Conservation (phyloP, 2,329 filamentous ascomycete genomes). For the Colletotrichum eremochloae region DNA sequence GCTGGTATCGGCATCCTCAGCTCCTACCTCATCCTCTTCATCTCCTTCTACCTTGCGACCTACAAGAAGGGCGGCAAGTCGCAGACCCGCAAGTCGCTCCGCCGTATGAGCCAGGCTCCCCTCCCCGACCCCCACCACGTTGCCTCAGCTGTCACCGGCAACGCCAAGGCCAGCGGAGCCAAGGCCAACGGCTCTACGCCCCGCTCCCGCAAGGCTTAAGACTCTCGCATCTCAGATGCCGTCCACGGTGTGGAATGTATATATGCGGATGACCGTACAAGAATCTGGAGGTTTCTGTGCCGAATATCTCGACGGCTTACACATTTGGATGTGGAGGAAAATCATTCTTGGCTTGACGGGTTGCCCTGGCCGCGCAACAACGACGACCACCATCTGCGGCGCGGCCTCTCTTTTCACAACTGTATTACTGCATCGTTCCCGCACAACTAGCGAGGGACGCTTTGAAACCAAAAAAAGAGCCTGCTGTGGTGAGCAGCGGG, state of each 20-base stretch:
- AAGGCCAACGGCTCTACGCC: constrained; percentile 72
- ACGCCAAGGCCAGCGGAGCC: constrained; percentile 65
- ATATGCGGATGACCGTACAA: constrained; percentile 31
- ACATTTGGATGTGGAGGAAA: constrained; percentile 30
- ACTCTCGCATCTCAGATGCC: constrained; percentile 16
- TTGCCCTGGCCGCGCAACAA: constrained; percentile 5
- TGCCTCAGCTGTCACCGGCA: constrained; percentile 63
- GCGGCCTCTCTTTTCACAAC: constrained; percentile 33
- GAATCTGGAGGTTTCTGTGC: constrained; percentile 21
- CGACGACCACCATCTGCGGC: constrained; percentile 21
- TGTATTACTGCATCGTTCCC: constrained; percentile 40
- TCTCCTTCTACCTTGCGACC: constrained; percentile 97
- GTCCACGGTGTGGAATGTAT: constrained; percentile 37
- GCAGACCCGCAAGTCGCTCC: constrained; percentile 81
- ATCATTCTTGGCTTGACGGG: constrained; percentile 29
- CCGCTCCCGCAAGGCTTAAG: constrained; percentile 78
- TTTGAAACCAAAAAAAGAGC: constrained; percentile 36
- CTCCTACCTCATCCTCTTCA: constrained; percentile 97
- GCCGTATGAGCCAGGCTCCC: constrained; percentile 74
- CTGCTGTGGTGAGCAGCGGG: constrained; percentile 33
- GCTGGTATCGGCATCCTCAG: constrained; percentile 91
- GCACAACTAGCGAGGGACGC: constrained; percentile 26
- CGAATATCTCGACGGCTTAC: constrained; percentile 27
- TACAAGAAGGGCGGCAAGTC: constrained; percentile 90
- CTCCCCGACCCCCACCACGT: constrained; percentile 87